Percentiles rank a stretch among this genome's conserved stretches.
These are phyloP conservation scores for Plantago coronopus DNA, from an alignment of 305 asterid species.

Conservation along the genomic window DNA sequence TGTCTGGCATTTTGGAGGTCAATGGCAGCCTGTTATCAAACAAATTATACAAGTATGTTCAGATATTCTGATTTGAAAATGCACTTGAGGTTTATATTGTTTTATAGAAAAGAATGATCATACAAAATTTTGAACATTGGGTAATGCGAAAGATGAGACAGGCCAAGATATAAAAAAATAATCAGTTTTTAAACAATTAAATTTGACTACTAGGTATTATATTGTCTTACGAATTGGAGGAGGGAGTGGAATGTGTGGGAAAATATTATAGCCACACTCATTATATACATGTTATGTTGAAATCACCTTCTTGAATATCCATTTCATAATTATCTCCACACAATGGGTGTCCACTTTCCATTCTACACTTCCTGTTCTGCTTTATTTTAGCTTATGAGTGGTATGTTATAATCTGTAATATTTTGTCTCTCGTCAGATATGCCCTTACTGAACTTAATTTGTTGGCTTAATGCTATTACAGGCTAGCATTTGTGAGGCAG, in stretches of 20 bases:
- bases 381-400: background rate
- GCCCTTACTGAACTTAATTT: constrained; percentile 9
- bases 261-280: too few species aligned
- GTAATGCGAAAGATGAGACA: background rate
- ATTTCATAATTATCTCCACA: too few species aligned
- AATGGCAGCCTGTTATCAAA: constrained; percentile 68
- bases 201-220: background rate
- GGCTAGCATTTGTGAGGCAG: constrained; percentile 89
- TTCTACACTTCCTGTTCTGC: background rate
- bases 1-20: constrained; percentile 88
- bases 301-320: too few species aligned
- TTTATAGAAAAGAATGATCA: background rate
- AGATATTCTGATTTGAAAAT: constrained; percentile 3
- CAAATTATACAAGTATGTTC: constrained; percentile 62
- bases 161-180: background rate
- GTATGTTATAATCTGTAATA: background rate
- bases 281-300: background rate
- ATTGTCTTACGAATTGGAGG: background rate
- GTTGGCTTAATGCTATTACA: constrained; percentile 28
- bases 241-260: too few species aligned
- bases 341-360: too few species aligned
- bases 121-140: too few species aligned
- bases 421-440: background rate
- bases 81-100: constrained; percentile 9
- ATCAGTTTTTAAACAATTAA: background rate